Percentiles rank a stretch among this genome's conserved stretches.
Evolutionary conservation across 2,329 filamentous ascomycete genomes (phyloP).

Genomic region (Alternaria longipes): DNA sequence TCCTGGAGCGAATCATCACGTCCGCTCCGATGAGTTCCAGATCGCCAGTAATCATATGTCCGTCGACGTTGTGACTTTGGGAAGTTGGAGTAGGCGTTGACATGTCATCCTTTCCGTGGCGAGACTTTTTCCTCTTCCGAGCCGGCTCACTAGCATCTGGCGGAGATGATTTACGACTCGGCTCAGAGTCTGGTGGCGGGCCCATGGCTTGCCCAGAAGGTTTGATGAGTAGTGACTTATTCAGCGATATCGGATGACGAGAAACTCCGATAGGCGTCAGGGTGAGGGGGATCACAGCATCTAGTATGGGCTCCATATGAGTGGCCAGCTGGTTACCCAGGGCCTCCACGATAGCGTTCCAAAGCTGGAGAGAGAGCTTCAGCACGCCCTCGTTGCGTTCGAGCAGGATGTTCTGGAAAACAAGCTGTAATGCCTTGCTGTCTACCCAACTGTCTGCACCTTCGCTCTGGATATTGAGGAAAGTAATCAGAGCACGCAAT

Average conservation of each 20-base stretch:
- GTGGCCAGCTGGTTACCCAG: conserved; percentile 72
- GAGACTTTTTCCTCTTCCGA: conserved; percentile 85
- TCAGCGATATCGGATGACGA: conserved; percentile 91
- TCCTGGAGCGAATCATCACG: conserved; percentile 84
- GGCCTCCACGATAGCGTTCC: conserved; percentile 78
- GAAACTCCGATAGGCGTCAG: conserved; percentile 92
- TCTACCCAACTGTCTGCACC: conserved; percentile 89
- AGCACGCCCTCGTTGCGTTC: conserved; percentile 88
- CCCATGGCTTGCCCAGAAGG: conserved; percentile 89
- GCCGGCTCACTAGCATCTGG: conserved; percentile 59
- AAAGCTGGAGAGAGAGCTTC: conserved; percentile 84
- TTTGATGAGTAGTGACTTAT: conserved; percentile 86
- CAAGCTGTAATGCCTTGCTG: conserved; percentile 83
- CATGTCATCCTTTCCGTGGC: conserved; percentile 71
- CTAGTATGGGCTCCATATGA: conserved; percentile 78
- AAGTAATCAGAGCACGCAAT: conserved; percentile 89
- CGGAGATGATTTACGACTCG: conserved; percentile 43
- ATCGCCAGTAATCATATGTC: conserved; percentile 97
- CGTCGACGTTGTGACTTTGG: conserved; percentile 84
- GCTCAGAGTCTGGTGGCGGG: conserved; percentile 49
- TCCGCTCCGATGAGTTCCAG: conserved; percentile 93
- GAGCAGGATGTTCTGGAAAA: conserved; percentile 95
- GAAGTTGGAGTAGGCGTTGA: conserved; percentile 67
- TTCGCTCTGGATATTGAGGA: conserved; percentile 83
- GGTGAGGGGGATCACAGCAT: conserved; percentile 83